Conservation (phyloP, 1,284 basidiomycete species). For the Athelia psychrophila region DNA sequence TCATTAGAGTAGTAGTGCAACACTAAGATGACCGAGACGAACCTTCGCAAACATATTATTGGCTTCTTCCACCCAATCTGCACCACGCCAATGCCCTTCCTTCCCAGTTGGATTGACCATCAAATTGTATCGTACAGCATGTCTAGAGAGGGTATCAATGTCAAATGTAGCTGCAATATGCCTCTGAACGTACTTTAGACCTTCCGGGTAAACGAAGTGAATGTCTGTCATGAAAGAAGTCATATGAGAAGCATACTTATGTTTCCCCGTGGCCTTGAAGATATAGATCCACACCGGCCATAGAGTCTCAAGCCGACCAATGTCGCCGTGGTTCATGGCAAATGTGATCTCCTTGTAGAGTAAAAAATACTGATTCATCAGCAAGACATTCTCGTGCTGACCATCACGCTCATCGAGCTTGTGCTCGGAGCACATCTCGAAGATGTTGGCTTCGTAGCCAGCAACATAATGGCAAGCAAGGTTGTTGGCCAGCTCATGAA, state of each 20-base stretch:
- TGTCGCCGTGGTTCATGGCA: constrained; percentile 32
- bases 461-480: constrained; percentile 14
- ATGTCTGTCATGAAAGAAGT: constrained; percentile 20
- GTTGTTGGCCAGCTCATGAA: constrained; percentile 10
- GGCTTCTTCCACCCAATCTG: constrained; percentile 30
- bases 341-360: constrained; percentile 30
- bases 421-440: neutral
- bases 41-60: too few relatives aligned
- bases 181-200: constrained; percentile 22
- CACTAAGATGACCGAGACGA: too few relatives aligned
- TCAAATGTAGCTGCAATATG: too few relatives aligned
- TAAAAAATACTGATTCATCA: constrained; percentile 25
- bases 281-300: constrained; percentile 28
- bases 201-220: constrained; percentile 25
- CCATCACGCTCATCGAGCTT: constrained; percentile 18
- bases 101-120: constrained; percentile 24
- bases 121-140: too few relatives aligned
- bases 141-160: too few relatives aligned
- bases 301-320: constrained; percentile 27
- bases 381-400: constrained; percentile 25
- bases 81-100: constrained; percentile 17
- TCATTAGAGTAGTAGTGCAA: too few relatives aligned
- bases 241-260: constrained; percentile 31
- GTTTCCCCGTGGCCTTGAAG: constrained; percentile 28
- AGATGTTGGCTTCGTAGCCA: constrained; percentile 16